These are phyloP conservation scores for Suhomyces taliae DNA, from an alignment of 1,139 yeast genomes.

Conservation along the genomic window DNA sequence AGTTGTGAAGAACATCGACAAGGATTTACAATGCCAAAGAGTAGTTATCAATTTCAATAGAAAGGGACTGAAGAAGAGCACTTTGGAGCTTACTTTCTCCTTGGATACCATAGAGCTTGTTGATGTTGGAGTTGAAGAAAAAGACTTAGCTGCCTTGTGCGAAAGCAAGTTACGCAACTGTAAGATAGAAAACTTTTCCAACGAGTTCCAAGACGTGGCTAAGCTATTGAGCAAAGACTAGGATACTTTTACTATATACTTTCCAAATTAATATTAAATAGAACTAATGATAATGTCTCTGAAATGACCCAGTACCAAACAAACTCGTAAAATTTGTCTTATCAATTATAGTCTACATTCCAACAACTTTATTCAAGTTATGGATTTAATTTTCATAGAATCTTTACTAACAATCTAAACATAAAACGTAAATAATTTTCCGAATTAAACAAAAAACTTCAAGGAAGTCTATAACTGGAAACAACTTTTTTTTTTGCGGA, in stretches of 20 bases:
- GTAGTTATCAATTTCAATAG: slow-evolving; percentile 14
- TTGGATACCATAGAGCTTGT: slow-evolving; percentile 17
- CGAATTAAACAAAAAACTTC: slow-evolving; percentile 1
- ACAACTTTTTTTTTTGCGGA: slow-evolving; percentile 3
- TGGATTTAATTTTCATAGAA: no score
- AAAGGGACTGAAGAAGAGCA: background rate
- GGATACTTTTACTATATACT: no score
- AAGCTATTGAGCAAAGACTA: slow-evolving; percentile 8
- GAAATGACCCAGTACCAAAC: no score
- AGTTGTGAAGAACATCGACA: slow-evolving; percentile 17
- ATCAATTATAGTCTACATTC: background rate
- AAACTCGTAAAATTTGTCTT: no score
- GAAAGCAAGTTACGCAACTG: slow-evolving; percentile 20
- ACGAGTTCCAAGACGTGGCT: slow-evolving; percentile 19
- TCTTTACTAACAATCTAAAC: slow-evolving; percentile 9
- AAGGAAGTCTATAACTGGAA: slow-evolving; percentile 4
- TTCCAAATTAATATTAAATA: no score
- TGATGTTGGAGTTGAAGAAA: slow-evolving; percentile 2
- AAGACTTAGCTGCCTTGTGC: slow-evolving; percentile 6
- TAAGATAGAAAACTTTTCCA: slow-evolving; percentile 18
- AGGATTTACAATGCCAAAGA: slow-evolving; percentile 29
- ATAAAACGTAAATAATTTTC: slow-evolving; percentile 7
- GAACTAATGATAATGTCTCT: no score
- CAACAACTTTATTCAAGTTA: background rate
- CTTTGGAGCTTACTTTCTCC: slow-evolving; percentile 22